These are phyloP conservation scores for Mortierella sp. DNA, from an alignment of 371 early-diverging fungal species.

Conservation along the genomic window DNA sequence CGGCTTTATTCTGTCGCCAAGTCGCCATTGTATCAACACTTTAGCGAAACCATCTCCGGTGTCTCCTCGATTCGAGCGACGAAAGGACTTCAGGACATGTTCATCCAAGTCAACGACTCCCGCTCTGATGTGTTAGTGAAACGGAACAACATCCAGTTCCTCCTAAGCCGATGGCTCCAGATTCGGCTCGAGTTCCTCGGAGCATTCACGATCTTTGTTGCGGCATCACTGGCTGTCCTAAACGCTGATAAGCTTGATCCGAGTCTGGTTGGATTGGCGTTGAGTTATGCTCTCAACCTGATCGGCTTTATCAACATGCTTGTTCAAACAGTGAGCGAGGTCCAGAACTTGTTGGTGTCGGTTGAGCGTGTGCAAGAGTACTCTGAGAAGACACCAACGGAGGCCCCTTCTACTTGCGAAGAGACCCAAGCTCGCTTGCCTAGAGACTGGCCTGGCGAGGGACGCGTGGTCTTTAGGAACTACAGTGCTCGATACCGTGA, in stretches of 20 bases:
- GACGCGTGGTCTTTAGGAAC: slow-evolving; percentile 67
- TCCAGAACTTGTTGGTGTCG: slow-evolving; percentile 67
- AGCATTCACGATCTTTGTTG: slow-evolving; percentile 15
- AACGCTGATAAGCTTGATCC: slow-evolving; percentile 54
- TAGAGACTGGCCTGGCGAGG: slow-evolving; percentile 59
- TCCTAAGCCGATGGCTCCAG: slow-evolving; percentile 88
- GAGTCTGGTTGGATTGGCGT: slow-evolving; percentile 70
- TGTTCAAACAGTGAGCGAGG: slow-evolving; percentile 55
- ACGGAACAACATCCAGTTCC: slow-evolving; percentile 63
- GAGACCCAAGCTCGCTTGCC: slow-evolving; percentile 35
- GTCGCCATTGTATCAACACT: slow-evolving; percentile 89
- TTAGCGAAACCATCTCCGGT: slow-evolving; percentile 82
- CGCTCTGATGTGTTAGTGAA: slow-evolving; percentile 54
- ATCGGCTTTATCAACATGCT: slow-evolving; percentile 11
- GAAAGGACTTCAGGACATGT: slow-evolving; percentile 59
- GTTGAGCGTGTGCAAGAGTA: slow-evolving; percentile 76
- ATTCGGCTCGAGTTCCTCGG: slow-evolving; percentile 57
- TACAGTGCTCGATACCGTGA: slow-evolving; percentile 69
- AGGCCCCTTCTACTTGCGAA: slow-evolving; percentile 51
- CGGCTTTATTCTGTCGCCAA: slow-evolving; percentile 82
- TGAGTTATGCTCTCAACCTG: slow-evolving; percentile 68
- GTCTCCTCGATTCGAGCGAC: slow-evolving; percentile 85
- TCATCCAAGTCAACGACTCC: slow-evolving; percentile 58
- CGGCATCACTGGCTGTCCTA: slow-evolving; percentile 25
- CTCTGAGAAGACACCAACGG: slow-evolving; percentile 57